Base-by-base conservation (phyloP, 2,329 filamentous ascomycete genomes). In the Paraphoma sp. region DNA sequence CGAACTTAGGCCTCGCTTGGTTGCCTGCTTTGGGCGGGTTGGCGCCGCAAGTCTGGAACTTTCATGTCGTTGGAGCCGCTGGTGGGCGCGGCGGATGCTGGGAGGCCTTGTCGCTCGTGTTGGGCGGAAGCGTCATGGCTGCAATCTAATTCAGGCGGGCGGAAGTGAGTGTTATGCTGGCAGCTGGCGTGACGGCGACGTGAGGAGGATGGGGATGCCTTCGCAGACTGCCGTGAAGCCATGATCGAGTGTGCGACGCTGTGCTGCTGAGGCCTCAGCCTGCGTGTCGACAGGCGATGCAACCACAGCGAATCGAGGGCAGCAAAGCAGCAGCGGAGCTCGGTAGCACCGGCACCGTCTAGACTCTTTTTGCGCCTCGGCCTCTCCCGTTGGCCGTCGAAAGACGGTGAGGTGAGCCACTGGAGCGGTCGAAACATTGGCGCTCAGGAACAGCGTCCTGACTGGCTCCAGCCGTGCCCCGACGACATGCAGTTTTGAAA, bases 381-480 rank as follows among this genome's bases (percentile, higher is more conserved):
- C 51, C 52, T 45, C 47, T 57, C 31, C 40, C 43, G 23, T 54
- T 63, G 55, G 56, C 54, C 56, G 36, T 61, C 57, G 60, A 57
- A 57, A 60, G 59, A 64, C 60, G 61, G 59, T 65, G 62, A 57
- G 63, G 57, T 65, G 60, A 61, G 58, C 33, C 33, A 10, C 33
- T 36, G 23, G 36, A 47, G 52, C 53, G 56, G 68, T 71, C 70
- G 70, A 67, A 70, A 36, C 33, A 36, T 36, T 63, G 60, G 62
- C 59, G 54, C 57, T 54, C 68, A 69, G 67, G 63, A 61, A 67
- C 65, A 51, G 46, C 59, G 48, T 31, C 45, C 42, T 65, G 62
- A 66, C 58, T 70, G 65, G 66, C 56, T 48, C 41, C 58, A 30
- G 49, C 57, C 43, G 51, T 45, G 56, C 23, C 52, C 23, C 48